Conservation (phyloP, 2,329 filamentous ascomycete species). For the Alternaria ethzedia region DNA sequence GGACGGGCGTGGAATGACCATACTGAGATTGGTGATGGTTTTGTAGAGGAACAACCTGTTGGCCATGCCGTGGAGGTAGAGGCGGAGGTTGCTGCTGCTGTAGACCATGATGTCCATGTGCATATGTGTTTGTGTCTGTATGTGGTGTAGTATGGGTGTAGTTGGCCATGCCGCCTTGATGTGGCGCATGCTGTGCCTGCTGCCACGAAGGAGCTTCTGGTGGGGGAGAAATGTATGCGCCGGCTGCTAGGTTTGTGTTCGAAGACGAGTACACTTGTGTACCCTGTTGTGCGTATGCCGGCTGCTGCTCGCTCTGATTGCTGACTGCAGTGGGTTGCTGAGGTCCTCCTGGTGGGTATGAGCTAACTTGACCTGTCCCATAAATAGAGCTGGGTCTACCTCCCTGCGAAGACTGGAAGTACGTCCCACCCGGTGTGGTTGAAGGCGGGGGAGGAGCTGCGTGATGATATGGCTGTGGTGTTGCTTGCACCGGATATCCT, state of each 20-base stretch:
- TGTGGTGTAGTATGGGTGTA: conserved; percentile 41
- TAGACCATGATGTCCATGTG: conserved; percentile 32
- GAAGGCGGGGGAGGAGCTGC: conserved; percentile 38
- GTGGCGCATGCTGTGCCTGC: conserved; percentile 43
- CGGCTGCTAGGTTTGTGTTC: conserved; percentile 45
- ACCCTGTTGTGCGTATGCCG: conserved; percentile 42
- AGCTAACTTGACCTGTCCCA: conserved; percentile 29
- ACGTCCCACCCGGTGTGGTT: conserved; percentile 38
- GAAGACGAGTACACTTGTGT: conserved; percentile 42
- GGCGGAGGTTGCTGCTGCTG: conserved; percentile 21
- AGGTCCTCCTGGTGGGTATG: conserved; percentile 5
- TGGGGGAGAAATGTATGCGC: conserved; percentile 45
- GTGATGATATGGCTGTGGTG: conserved; percentile 34
- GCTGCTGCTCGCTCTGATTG: conserved; percentile 43
- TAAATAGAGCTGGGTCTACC: conserved; percentile 39
- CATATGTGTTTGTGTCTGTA: conserved; percentile 34
- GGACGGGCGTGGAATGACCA: conserved; percentile 7
- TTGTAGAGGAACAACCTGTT: conserved; percentile 10
- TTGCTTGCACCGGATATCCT: conserved; percentile 27
- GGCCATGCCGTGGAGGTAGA: conserved; percentile 7
- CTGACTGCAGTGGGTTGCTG: conserved; percentile 31
- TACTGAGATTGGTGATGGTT: conserved; percentile 19
- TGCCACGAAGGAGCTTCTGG: conserved; percentile 48
- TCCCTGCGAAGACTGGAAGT: conserved; percentile 38
- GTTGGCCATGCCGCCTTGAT: conserved; percentile 39